Conservation (phyloP, 495 filamentous ascomycete species). For the Talaromyces adpressus region DNA sequence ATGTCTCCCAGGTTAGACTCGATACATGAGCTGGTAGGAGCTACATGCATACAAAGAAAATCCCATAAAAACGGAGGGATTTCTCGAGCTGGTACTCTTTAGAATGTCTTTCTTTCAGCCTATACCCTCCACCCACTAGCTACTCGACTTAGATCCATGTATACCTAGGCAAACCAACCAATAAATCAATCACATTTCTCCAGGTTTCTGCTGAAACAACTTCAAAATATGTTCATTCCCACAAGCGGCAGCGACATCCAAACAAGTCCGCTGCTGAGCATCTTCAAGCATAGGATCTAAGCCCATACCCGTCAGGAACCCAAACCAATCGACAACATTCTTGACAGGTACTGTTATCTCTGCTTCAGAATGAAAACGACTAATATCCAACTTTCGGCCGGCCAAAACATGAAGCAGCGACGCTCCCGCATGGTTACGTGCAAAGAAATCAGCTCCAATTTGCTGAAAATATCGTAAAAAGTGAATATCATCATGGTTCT, state of each 20-base stretch:
- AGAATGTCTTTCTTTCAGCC: too few species aligned
- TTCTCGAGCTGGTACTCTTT: too few species aligned
- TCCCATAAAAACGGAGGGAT: too few species aligned
- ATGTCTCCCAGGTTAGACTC: too few species aligned
- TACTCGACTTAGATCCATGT: too few species aligned
- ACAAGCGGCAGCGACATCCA: slow-evolving; percentile 30
- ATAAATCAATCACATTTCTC: not conserved
- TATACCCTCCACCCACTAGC: too few species aligned
- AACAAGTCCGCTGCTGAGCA: slow-evolving; percentile 17
- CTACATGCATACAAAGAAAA: too few species aligned
- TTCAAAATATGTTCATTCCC: slow-evolving; percentile 26
- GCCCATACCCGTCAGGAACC: slow-evolving; percentile 18
- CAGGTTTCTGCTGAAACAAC: slow-evolving; percentile 14
- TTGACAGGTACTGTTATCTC: not conserved
- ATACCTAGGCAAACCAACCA: too few species aligned
- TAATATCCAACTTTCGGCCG: slow-evolving; percentile 6
- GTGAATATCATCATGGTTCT: not conserved
- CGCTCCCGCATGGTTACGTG: slow-evolving; percentile 18
- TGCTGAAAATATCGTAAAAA: not conserved
- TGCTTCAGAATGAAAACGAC: not conserved
- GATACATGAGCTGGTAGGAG: too few species aligned
- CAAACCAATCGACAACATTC: slow-evolving; percentile 14
- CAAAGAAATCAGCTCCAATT: slow-evolving; percentile 19
- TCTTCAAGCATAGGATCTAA: slow-evolving; percentile 30
- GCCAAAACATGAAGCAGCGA: slow-evolving; percentile 25